A percentile compares a stretch with the other conserved stretches of the same genome.
phyloP scores from a whole-genome alignment of 441 rosid species.

The Pelargonium myrrhifolium region DNA sequence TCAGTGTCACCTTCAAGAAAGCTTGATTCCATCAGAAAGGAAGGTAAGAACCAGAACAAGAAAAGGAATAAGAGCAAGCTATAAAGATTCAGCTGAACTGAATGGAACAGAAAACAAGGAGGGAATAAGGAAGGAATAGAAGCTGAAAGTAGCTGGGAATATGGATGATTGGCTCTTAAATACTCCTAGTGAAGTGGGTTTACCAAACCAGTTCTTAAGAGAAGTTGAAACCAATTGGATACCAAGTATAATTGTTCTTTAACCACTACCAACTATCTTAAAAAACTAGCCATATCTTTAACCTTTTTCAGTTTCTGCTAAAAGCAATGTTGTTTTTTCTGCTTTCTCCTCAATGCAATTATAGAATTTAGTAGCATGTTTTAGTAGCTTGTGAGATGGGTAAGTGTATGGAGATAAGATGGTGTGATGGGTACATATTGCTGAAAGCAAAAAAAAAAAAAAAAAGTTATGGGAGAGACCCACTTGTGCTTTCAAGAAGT shows the following conservation, averaged over 20 bases:
- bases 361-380: too few relatives aligned
- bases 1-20: slow-evolving; percentile 5
- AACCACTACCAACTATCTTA: too few relatives aligned
- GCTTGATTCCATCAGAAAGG: slow-evolving; percentile 18
- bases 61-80: slow-evolving; percentile 18
- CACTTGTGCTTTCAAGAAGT: slow-evolving; percentile 17
- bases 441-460: slow-evolving; percentile 9
- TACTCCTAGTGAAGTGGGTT: slow-evolving; percentile 16
- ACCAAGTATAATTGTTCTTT: too few relatives aligned
- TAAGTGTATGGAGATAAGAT: slow-evolving; percentile 11
- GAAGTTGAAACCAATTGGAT: too few relatives aligned
- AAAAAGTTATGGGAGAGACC: slow-evolving; percentile 9
- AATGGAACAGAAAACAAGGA: slow-evolving; percentile 3
- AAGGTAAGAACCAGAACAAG: slow-evolving; percentile 15
- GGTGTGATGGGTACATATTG: slow-evolving; percentile 9
- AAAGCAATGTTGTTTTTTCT: background rate
- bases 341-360: slow-evolving; percentile 10
- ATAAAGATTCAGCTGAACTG: too few relatives aligned
- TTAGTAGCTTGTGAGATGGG: slow-evolving; percentile 10
- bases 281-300: slow-evolving; percentile 8
- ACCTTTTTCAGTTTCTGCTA: background rate
- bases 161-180: slow-evolving; percentile 28
- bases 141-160: slow-evolving; percentile 15
- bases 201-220: slow-evolving; percentile 11
- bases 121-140: slow-evolving; percentile 16